Conservation (phyloP, 495 filamentous ascomycete species). For the Trichoderma reesei region DNA sequence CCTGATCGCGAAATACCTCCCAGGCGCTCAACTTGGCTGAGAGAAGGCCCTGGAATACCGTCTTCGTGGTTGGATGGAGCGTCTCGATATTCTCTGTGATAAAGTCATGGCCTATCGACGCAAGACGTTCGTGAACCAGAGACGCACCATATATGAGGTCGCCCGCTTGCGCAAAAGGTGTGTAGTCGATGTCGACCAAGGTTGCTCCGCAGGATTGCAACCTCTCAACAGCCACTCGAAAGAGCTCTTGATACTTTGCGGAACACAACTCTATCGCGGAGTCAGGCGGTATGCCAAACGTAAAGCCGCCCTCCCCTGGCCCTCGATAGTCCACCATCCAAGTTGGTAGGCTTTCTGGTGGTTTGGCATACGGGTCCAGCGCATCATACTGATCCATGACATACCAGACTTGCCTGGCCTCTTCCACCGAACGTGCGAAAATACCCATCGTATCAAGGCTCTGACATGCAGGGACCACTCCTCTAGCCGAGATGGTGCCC, state of each 20-base stretch:
- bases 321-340: constrained; percentile 44
- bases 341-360: constrained; percentile 24
- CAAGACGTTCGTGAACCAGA: constrained; percentile 47
- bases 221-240: constrained; percentile 30
- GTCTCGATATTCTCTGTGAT: constrained; percentile 28
- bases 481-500: constrained; percentile 47
- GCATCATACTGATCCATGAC: constrained; percentile 43
- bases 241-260: constrained; percentile 32
- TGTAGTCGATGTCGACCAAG: constrained; percentile 41
- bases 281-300: constrained; percentile 43
- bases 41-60: constrained; percentile 13
- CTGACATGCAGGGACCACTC: constrained; percentile 52
- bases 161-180: constrained; percentile 44
- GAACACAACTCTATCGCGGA: constrained; percentile 38
- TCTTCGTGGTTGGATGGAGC: constrained; percentile 14
- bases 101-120: constrained; percentile 42
- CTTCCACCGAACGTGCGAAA: constrained; percentile 40
- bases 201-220: constrained; percentile 40
- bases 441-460: constrained; percentile 54
- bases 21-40: constrained; percentile 34
- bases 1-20: constrained; percentile 47
- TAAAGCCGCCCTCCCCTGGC: constrained; percentile 34
- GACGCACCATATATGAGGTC: constrained; percentile 47
- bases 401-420: constrained; percentile 47
- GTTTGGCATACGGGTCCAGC: constrained; percentile 48